Conservation (phyloP, 805 yeast genomes). For the Suhomyces kilbournensis region DNA sequence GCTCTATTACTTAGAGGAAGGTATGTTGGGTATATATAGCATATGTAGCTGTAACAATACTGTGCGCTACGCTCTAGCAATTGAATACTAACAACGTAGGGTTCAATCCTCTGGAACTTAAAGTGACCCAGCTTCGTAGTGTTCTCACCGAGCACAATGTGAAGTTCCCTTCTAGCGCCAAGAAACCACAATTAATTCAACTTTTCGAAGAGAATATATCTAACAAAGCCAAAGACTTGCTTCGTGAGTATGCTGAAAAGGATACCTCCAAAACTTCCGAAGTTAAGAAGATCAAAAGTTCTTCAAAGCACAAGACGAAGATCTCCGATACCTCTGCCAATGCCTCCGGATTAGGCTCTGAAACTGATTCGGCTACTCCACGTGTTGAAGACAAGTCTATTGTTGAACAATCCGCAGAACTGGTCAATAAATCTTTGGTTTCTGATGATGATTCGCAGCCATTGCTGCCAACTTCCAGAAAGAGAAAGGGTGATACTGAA, state of each 20-base stretch:
- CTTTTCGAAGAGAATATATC: slow-evolving; percentile 55
- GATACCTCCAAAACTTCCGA: background rate
- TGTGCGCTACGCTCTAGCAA: background rate
- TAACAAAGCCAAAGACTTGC: slow-evolving; percentile 45
- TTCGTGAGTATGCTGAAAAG: slow-evolving; percentile 24
- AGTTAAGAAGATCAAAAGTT: background rate
- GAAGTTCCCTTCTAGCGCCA: slow-evolving; percentile 58
- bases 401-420: background rate
- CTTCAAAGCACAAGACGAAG: background rate
- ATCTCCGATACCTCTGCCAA: background rate
- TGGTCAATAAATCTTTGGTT: slow-evolving; percentile 15
- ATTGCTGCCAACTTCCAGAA: background rate
- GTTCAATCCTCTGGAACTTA: slow-evolving; percentile 66
- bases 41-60: background rate
- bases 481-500: slow-evolving; percentile 1
- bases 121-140: slow-evolving; percentile 67
- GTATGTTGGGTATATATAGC: slow-evolving; percentile 13
- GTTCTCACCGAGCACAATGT: slow-evolving; percentile 63
- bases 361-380: background rate
- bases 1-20: slow-evolving; percentile 22
- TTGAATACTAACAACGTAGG: slow-evolving; percentile 27
- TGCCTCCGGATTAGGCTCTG: background rate
- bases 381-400: background rate
- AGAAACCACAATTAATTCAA: slow-evolving; percentile 62
- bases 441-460: slow-evolving; percentile 37